Evolutionary conservation across 148 eudicot species (phyloP).

Genomic region (Rhododendron vialii): DNA sequence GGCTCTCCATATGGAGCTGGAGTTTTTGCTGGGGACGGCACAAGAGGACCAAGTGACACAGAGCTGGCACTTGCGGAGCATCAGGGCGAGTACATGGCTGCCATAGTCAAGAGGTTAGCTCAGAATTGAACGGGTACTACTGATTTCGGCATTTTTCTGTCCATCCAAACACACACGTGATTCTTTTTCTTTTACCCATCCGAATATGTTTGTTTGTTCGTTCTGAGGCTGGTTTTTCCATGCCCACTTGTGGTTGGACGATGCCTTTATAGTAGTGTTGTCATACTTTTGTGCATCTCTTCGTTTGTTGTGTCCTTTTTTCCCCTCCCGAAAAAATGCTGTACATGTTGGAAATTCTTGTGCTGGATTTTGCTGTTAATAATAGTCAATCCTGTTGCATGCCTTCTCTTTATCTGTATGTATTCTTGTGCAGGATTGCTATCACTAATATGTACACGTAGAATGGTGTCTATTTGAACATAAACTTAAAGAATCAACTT

Average conservation of each 20-base stretch:
- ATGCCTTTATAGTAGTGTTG: not conserved
- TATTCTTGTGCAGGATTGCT: not conserved
- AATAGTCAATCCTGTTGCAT: not conserved
- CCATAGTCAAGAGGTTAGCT: conserved; percentile 60
- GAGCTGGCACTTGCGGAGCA: conserved; percentile 86
- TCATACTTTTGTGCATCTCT: not conserved
- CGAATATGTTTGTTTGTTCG: not conserved
- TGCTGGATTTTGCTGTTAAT: not conserved
- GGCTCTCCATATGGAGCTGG: conserved; percentile 93
- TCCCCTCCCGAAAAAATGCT: not conserved
- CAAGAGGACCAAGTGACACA: conserved; percentile 63
- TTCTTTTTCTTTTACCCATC: not conserved
- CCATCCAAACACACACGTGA: not conserved
- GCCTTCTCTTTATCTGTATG: not conserved
- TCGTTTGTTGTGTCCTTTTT: not conserved
- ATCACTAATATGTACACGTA: not conserved
- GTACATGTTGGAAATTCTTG: conserved; percentile 10
- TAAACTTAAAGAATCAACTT: not conserved
- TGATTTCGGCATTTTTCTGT: not conserved
- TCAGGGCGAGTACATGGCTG: conserved; percentile 92
- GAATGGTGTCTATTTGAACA: not conserved
- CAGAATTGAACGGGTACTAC: conserved; percentile 23
- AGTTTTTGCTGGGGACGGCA: conserved; percentile 83
- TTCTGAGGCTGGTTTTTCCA: not conserved
- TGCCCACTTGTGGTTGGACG: not conserved